Evolutionary conservation across 176 grass and related monocot genomes (phyloP), one percentile per base, ranked within the genome.

Genomic region (Saccharum officinarum): DNA sequence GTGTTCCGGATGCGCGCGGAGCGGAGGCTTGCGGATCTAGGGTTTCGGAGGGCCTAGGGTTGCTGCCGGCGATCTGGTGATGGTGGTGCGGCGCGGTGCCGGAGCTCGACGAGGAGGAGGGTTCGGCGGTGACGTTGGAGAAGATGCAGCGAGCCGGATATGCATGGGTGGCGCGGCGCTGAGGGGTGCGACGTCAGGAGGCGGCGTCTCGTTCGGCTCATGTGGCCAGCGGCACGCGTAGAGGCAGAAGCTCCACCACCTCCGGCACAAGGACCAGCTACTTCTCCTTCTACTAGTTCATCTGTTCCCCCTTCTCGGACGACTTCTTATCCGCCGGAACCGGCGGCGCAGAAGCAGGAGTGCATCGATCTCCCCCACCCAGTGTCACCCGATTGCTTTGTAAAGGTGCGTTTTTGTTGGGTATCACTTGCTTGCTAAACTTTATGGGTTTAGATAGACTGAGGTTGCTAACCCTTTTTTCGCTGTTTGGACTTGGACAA

Each of bases 81-180:
- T 92, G 88, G 86, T 97, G 89, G 76, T 34, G 75, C 71, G 47
- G 75, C 71, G 73, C 75, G 82, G 76, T 75, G 59, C 69, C 82
- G 62, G 75, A 55, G 34, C 20, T 68, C 39, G 90, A 73, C 75
- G 82, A 72, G 86, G 85, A 73, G 86, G 88, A 89, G 87, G 91
- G 82, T 64, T 87, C 81, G 73, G 60, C 67, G 76, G 64, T 71
- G 67, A 80, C 71, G 44, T 18, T 46, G 79, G 89, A 82, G 89
- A 90, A 80, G 88, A 88, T 92, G 95, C 88, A 40, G 92, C 88
- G 61, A 70, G 92, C 83, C 89, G 86, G 86, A 85, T 85, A 97
- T 97, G 95, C 90, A 91, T 95, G 93, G 93, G 84, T 75, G 83
- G 39, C 78, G 85, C 83, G 86, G 87, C 60, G 90, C 77, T 86